Conservation (phyloP, 176 grass and related monocot species). For the Oryza meyeriana region DNA sequence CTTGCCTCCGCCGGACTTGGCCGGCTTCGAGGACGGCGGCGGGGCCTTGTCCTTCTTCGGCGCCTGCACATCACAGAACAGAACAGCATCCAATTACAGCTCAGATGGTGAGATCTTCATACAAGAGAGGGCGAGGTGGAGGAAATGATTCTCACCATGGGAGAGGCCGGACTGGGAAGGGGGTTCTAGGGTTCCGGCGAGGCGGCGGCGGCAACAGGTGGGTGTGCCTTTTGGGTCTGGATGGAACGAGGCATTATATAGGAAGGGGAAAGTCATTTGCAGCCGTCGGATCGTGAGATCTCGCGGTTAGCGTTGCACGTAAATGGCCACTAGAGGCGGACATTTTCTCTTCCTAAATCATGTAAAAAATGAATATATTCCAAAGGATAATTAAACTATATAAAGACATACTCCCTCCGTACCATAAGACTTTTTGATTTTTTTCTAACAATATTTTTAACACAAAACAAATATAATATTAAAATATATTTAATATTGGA, state of each 20-base stretch:
- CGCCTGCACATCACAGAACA: conserved; percentile 28
- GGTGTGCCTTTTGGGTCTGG: not conserved
- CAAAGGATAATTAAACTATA: too few species aligned
- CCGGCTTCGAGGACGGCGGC: conserved; percentile 61
- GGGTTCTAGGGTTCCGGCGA: not conserved
- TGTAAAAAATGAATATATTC: too few species aligned
- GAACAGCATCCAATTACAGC: not conserved
- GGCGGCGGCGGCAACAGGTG: not conserved
- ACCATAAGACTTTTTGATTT: too few species aligned
- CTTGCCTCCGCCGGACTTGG: conserved; percentile 57
- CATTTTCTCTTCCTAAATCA: too few species aligned
- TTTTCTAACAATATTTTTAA: too few species aligned
- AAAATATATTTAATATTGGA: too few species aligned
- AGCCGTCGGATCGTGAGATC: not conserved
- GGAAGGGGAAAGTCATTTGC: not conserved
- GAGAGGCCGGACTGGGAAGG: not conserved
- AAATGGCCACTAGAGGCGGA: not conserved
- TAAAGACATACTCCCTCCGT: too few species aligned
- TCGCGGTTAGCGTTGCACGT: not conserved
- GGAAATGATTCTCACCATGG: not conserved
- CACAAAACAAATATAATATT: too few species aligned
- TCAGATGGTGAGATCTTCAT: not conserved
- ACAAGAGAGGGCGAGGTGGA: not conserved
- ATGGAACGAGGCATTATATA: not conserved
- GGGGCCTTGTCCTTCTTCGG: conserved; percentile 68